phyloP scores from a whole-genome alignment of 2,329 filamentous ascomycete genomes.

The Dryadomyces quercivorus region DNA sequence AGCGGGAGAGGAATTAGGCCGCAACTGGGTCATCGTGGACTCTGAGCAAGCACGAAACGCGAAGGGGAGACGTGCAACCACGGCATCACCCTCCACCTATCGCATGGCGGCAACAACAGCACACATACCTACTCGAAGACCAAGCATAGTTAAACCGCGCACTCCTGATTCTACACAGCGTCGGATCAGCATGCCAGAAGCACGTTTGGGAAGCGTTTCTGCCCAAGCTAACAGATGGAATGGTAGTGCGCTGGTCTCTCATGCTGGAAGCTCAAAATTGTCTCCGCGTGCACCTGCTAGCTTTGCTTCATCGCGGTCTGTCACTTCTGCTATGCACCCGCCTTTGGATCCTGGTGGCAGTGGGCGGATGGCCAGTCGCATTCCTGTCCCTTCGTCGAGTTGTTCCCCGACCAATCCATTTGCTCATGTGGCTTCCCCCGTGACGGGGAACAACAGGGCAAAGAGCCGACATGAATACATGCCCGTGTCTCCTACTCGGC shows the following conservation, averaged over 20 bases:
- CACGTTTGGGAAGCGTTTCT: slow-evolving; percentile 18
- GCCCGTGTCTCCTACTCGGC: slow-evolving; percentile 11
- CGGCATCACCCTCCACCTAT: slow-evolving; percentile 4
- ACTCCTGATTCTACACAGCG: slow-evolving; percentile 22
- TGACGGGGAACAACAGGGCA: background rate
- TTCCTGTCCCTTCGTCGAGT: slow-evolving; percentile 22
- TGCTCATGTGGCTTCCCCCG: slow-evolving; percentile 4
- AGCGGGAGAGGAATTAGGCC: slow-evolving; percentile 43
- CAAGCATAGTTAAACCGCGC: slow-evolving; percentile 7
- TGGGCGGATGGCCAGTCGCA: slow-evolving; percentile 24
- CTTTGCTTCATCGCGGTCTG: slow-evolving; percentile 37
- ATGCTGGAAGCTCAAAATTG: slow-evolving; percentile 31
- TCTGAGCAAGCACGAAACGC: slow-evolving; percentile 10
- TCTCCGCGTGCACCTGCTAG: slow-evolving; percentile 35
- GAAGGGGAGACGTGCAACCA: slow-evolving; percentile 3
- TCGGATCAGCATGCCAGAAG: slow-evolving; percentile 32
- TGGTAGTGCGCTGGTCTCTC: slow-evolving; percentile 23
- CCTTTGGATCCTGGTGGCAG: background rate
- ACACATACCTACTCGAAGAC: slow-evolving; percentile 6
- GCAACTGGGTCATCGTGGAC: slow-evolving; percentile 62
- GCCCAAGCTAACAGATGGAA: slow-evolving; percentile 4
- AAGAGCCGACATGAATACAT: slow-evolving; percentile 12
- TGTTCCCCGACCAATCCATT: slow-evolving; percentile 7
- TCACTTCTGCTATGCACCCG: slow-evolving; percentile 14
- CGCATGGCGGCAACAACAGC: no score